These are phyloP conservation scores for Fragaria ananassa DNA, from an alignment of 306 rosid species.

Conservation along the genomic window DNA sequence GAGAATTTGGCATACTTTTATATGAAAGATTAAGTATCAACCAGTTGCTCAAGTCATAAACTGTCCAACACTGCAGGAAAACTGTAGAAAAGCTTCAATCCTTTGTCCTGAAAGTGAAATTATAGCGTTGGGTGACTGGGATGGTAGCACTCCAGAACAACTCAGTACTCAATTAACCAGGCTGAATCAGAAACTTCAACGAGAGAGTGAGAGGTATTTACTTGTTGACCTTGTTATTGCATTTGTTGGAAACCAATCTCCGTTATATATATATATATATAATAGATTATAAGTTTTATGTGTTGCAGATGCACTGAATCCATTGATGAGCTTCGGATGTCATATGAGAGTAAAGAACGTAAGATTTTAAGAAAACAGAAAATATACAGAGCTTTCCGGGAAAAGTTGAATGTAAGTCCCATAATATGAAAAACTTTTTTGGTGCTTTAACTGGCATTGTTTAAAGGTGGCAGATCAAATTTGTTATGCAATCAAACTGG, in stretches of 20 bases:
- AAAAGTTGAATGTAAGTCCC: conserved; percentile 45
- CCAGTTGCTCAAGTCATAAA: conserved; percentile 22
- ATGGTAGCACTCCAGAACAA: conserved; percentile 70
- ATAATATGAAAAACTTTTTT: not conserved
- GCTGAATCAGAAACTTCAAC: conserved; percentile 54
- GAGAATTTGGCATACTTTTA: not conserved
- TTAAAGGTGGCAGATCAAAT: not conserved
- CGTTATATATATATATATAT: not conserved
- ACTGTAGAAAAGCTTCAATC: conserved; percentile 62
- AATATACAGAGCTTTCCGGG: conserved; percentile 57
- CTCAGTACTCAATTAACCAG: conserved; percentile 62
- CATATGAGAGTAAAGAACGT: conserved; percentile 57
- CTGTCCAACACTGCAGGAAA: conserved; percentile 56
- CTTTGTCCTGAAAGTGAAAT: conserved; percentile 69
- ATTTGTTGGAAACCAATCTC: conserved; percentile 22
- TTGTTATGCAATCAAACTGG: not conserved
- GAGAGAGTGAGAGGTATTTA: conserved; percentile 62
- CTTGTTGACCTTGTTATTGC: conserved; percentile 16
- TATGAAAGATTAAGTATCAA: conserved; percentile 5
- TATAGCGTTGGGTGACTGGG: conserved; percentile 55
- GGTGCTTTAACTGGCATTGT: not conserved
- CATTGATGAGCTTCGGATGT: conserved; percentile 68
- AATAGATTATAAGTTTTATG: too few species aligned
- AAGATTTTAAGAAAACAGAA: conserved; percentile 59
- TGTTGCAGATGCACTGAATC: conserved; percentile 65